These are phyloP conservation scores for Santalum album DNA, from an alignment of 164 flowering plant species.

Conservation along the genomic window DNA sequence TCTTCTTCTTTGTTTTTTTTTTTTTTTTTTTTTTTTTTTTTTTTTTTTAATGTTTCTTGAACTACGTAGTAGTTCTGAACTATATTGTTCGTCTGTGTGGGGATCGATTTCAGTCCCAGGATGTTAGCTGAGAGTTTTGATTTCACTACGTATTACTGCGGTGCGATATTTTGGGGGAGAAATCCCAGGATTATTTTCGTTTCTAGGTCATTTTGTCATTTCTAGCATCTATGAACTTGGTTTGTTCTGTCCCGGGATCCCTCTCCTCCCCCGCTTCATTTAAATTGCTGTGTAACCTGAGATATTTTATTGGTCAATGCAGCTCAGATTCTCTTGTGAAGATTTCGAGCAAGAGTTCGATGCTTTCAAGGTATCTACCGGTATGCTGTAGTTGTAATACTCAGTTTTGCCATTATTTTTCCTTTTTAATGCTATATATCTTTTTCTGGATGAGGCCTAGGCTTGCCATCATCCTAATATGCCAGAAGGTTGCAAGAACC, in stretches of 20 bases:
- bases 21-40: background rate
- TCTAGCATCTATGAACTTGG: too few species aligned
- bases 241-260: too few species aligned
- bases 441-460: background rate
- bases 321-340: constrained; percentile 46
- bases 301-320: constrained; percentile 17
- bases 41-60: background rate
- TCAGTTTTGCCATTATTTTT: constrained; percentile 1
- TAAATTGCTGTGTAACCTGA: background rate
- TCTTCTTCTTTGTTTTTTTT: background rate
- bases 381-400: constrained; percentile 31
- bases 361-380: constrained; percentile 52
- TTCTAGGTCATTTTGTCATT: too few species aligned
- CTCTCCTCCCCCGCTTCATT: too few species aligned
- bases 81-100: too few species aligned
- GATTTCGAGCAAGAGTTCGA: constrained; percentile 54
- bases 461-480: too few species aligned
- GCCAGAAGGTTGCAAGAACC: too few species aligned
- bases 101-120: too few species aligned
- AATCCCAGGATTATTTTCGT: too few species aligned
- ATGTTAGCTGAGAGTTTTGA: too few species aligned
- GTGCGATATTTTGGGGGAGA: too few species aligned
- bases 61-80: background rate
- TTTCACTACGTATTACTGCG: too few species aligned
- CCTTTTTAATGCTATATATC: background rate